phyloP scores from a whole-genome alignment of 2,329 filamentous ascomycete species.

The Penicillium sp. region DNA sequence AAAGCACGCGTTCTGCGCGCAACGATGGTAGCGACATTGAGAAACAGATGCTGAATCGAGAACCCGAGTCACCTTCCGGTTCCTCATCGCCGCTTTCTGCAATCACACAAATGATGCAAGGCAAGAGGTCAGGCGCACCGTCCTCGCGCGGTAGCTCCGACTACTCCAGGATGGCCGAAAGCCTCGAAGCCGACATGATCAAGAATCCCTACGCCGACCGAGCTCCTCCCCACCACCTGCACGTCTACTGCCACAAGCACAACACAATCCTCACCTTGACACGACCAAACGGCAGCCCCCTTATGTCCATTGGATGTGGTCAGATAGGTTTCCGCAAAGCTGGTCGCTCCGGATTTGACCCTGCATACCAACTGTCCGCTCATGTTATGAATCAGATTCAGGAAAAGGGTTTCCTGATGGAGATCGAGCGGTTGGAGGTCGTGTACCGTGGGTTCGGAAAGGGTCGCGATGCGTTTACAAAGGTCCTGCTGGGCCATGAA shows the following conservation, averaged over 20 bases:
- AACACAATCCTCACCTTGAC: slow-evolving; percentile 94
- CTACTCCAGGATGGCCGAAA: slow-evolving; percentile 35
- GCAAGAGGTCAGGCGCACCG: slow-evolving; percentile 19
- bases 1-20: slow-evolving; percentile 9
- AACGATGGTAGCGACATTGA: slow-evolving; percentile 28
- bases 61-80: slow-evolving; percentile 18
- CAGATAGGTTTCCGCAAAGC: slow-evolving; percentile 90
- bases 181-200: slow-evolving; percentile 37
- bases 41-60: slow-evolving; percentile 29
- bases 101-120: slow-evolving; percentile 36
- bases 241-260: slow-evolving; percentile 85
- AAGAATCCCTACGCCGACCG: slow-evolving; percentile 39
- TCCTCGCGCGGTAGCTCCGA: slow-evolving; percentile 26
- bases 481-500: slow-evolving; percentile 83
- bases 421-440: slow-evolving; percentile 77
- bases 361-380: slow-evolving; percentile 83
- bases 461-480: slow-evolving; percentile 84
- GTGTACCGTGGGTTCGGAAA: slow-evolving; percentile 80
- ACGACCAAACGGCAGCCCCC: slow-evolving; percentile 72
- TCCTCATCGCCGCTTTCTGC: slow-evolving; percentile 30
- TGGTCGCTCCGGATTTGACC: slow-evolving; percentile 79
- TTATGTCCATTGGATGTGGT: slow-evolving; percentile 78
- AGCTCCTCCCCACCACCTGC: slow-evolving; percentile 71
- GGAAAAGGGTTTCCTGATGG: slow-evolving; percentile 72
- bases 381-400: slow-evolving; percentile 82